These are phyloP conservation scores for Dorcoceras hygrometricum DNA, from an alignment of 257 asterid genomes.

Conservation along the genomic window DNA sequence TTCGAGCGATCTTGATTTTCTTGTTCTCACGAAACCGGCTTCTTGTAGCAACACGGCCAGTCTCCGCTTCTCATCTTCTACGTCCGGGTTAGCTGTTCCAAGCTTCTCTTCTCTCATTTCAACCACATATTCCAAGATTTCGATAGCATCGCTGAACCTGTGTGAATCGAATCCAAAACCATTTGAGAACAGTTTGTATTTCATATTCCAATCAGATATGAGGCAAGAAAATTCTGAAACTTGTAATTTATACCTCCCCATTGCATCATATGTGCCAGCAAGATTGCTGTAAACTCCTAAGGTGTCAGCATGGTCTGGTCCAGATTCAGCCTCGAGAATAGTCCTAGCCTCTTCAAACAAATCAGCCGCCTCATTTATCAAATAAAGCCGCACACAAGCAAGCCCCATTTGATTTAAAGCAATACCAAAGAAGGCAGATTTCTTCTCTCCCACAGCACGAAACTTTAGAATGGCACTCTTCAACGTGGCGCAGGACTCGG, in stretches of 20 bases:
- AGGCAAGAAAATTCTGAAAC: not conserved
- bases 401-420: conserved; percentile 68
- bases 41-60: conserved; percentile 62
- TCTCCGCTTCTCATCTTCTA: conserved; percentile 74
- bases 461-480: conserved; percentile 45
- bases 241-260: conserved; percentile 69
- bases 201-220: not conserved
- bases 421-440: conserved; percentile 54
- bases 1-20: conserved; percentile 70
- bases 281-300: conserved; percentile 69
- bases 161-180: conserved; percentile 6
- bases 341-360: conserved; percentile 57
- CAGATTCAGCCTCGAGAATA: conserved; percentile 53
- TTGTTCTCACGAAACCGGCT: conserved; percentile 62
- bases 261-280: conserved; percentile 70
- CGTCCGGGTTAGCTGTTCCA: conserved; percentile 85
- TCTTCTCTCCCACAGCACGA: conserved; percentile 44
- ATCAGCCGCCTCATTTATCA: conserved; percentile 59
- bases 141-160: conserved; percentile 78
- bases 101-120: conserved; percentile 86
- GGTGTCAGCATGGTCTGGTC: conserved; percentile 56
- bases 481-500: conserved; percentile 43
- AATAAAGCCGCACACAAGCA: conserved; percentile 51
- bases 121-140: conserved; percentile 80
- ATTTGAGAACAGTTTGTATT: not conserved